A percentile compares a stretch with the other conserved stretches of the same genome.
phyloP scores from a whole-genome alignment of 106 monocot genomes.

The Acorus calamus region DNA sequence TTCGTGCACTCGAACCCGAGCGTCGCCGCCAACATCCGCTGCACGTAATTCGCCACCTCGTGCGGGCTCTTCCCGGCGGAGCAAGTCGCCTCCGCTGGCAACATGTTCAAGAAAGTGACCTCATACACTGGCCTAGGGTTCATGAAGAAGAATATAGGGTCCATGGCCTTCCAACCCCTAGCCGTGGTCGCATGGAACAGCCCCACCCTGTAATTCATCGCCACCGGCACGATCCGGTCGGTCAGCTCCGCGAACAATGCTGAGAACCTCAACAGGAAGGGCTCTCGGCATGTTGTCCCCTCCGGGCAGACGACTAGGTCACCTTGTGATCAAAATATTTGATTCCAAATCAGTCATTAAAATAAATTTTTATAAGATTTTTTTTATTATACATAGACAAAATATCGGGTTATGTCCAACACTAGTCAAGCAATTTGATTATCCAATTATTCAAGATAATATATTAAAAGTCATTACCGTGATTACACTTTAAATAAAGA shows the following conservation, averaged over 20 bases:
- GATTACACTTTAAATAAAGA: too few relatives aligned
- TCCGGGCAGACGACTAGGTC: slow-evolving; percentile 88
- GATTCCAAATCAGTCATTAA: too few relatives aligned
- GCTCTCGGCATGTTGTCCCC: slow-evolving; percentile 90
- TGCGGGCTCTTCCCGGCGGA: slow-evolving; percentile 55
- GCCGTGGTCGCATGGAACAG: slow-evolving; percentile 95
- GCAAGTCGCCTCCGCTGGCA: slow-evolving; percentile 72
- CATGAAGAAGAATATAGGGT: slow-evolving; percentile 96
- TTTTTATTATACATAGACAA: too few relatives aligned
- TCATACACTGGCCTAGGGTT: slow-evolving; percentile 92
- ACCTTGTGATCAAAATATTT: slow-evolving; percentile 10
- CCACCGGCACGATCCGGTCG: slow-evolving; percentile 90
- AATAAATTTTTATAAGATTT: too few relatives aligned
- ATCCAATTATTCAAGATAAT: too few relatives aligned
- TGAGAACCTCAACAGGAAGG: slow-evolving; percentile 76
- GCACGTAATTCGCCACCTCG: slow-evolving; percentile 94
- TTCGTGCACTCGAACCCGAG: slow-evolving; percentile 94
- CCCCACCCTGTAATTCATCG: slow-evolving; percentile 84
- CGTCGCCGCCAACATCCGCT: slow-evolving; percentile 64
- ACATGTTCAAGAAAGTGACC: slow-evolving; percentile 77
- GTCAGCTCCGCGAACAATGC: slow-evolving; percentile 89
- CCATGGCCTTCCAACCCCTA: slow-evolving; percentile 90
- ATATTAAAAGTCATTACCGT: too few relatives aligned
- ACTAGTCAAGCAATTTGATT: too few relatives aligned
- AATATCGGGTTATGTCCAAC: too few relatives aligned